Percentiles rank a stretch among this genome's conserved stretches.
Evolutionary conservation across 495 filamentous ascomycete species (phyloP).

Genomic region (Achaetomiella virescens): DNA sequence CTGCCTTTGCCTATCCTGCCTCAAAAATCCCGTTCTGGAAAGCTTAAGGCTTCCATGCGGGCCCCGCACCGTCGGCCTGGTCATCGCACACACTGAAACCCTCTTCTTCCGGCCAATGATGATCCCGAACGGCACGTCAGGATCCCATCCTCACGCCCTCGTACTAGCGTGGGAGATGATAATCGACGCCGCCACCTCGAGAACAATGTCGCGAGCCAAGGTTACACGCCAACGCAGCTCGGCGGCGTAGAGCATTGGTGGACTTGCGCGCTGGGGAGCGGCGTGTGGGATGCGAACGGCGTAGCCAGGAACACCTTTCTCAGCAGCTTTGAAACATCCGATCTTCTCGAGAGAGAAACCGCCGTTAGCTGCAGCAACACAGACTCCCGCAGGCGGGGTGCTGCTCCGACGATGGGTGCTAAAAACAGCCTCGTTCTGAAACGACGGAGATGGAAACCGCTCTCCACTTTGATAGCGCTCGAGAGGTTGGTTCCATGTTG

Average conservation of each 20-base stretch:
- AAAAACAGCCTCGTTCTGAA: conserved; percentile 8
- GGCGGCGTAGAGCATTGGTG: neutral
- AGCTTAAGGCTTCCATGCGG: conserved; percentile 17
- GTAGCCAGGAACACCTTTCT: conserved; percentile 3
- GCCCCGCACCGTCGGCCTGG: conserved; percentile 5
- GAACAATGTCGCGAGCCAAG: neutral
- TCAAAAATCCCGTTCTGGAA: conserved; percentile 11
- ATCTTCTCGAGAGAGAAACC: conserved; percentile 8
- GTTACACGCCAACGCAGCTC: conserved; percentile 9
- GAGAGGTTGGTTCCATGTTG: neutral
- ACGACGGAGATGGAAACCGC: neutral
- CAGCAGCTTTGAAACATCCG: conserved; percentile 20
- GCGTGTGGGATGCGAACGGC: neutral
- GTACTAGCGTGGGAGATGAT: conserved; percentile 5
- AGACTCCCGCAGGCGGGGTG: neutral
- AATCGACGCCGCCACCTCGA: conserved; percentile 1
- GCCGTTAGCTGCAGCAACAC: conserved; percentile 1
- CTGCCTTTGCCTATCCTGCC: conserved; percentile 1
- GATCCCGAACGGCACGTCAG: conserved; percentile 8
- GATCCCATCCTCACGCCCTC: conserved; percentile 4
- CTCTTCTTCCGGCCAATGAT: conserved; percentile 2
- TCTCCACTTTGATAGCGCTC: neutral
- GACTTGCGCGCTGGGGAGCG: neutral
- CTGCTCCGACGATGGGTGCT: neutral
- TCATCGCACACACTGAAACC: conserved; percentile 7